Conservation (phyloP, 1,139 yeast species). For the Debaryomycetaceae sp. region DNA sequence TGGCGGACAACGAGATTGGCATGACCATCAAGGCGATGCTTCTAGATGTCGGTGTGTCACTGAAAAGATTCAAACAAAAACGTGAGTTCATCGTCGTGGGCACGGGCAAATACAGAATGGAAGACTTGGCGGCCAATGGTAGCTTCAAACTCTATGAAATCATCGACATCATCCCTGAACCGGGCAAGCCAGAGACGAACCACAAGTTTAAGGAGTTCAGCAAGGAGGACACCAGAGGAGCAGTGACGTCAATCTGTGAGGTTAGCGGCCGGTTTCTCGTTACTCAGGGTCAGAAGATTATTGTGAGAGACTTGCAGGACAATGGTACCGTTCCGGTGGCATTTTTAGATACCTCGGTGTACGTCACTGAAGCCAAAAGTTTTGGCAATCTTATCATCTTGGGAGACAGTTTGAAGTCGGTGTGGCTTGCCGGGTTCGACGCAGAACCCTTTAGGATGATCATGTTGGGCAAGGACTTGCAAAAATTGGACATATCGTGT, state of each 20-base stretch:
- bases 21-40: constrained; percentile 54
- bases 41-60: constrained; percentile 46
- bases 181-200: constrained; percentile 79
- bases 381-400: constrained; percentile 74
- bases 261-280: constrained; percentile 81
- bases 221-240: constrained; percentile 78
- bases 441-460: constrained; percentile 92
- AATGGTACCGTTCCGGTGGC: constrained; percentile 92
- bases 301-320: constrained; percentile 79
- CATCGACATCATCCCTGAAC: constrained; percentile 85
- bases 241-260: constrained; percentile 74
- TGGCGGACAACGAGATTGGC: constrained; percentile 66
- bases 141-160: constrained; percentile 71
- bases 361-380: constrained; percentile 74
- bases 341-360: constrained; percentile 79
- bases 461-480: constrained; percentile 69
- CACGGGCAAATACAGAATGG: constrained; percentile 71
- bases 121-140: constrained; percentile 81
- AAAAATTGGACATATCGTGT: constrained; percentile 55
- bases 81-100: constrained; percentile 77
- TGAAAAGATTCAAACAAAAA: constrained; percentile 50
- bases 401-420: constrained; percentile 79
- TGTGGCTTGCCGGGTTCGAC: constrained; percentile 85
- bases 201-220: constrained; percentile 74
- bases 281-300: constrained; percentile 83